Evolutionary conservation across 352 stramenopile genomes (phyloP).

Genomic region (Phytophthora uliginosa): DNA sequence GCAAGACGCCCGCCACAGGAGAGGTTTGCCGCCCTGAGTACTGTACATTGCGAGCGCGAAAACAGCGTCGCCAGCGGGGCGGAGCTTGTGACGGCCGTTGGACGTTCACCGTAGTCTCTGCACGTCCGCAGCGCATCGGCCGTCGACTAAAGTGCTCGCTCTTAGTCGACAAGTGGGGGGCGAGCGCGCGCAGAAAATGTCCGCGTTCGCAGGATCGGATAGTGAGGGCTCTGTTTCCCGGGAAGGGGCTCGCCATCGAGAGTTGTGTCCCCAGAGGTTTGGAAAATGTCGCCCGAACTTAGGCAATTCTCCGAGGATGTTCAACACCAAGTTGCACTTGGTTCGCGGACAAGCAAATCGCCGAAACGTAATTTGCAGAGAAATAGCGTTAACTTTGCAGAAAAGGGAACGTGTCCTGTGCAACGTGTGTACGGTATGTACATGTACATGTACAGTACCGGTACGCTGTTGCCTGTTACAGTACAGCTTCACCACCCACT

Average conservation of each 20-base stretch:
- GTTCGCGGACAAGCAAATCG: slow-evolving; percentile 23
- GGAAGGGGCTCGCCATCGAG: neutral
- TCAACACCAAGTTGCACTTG: slow-evolving; percentile 8
- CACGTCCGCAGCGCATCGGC: neutral
- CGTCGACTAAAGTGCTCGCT: slow-evolving; percentile 3
- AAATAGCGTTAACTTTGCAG: slow-evolving; percentile 9
- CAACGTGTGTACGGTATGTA: neutral
- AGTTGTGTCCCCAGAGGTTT: slow-evolving; percentile 10
- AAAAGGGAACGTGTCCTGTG: slow-evolving; percentile 13
- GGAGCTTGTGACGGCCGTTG: neutral
- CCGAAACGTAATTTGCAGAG: slow-evolving; percentile 24
- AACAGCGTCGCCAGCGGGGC: neutral
- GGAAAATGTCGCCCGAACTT: slow-evolving; percentile 9
- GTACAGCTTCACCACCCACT: slow-evolving; percentile 19
- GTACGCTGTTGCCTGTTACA: too few relatives aligned
- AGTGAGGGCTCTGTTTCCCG: neutral
- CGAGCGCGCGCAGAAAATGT: slow-evolving; percentile 5
- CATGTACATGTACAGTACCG: too few relatives aligned
- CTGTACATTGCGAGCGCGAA: neutral
- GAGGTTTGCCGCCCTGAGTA: neutral
- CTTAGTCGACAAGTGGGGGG: slow-evolving; percentile 4
- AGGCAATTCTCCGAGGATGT: neutral
- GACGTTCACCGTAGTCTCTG: too few relatives aligned
- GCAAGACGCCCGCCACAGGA: neutral
- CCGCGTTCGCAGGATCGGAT: slow-evolving; percentile 7